A percentile compares a stretch with the other conserved stretches of the same genome.
phyloP scores from a whole-genome alignment of 2,329 filamentous ascomycete genomes.

The Fusarium agapanthi region DNA sequence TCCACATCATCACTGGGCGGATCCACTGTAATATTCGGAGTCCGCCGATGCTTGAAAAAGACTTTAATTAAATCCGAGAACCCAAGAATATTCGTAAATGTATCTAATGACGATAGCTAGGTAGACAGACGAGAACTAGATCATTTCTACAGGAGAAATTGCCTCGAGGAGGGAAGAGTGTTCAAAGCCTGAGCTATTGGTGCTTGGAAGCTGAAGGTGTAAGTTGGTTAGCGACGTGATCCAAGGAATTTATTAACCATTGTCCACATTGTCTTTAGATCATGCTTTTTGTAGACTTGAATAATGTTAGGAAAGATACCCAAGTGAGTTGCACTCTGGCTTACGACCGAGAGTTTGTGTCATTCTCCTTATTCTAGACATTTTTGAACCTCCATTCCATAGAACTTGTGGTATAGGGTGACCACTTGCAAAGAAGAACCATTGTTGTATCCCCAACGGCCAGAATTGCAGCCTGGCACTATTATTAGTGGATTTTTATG shows the following conservation, averaged over 20 bases:
- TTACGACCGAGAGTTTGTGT: too few relatives aligned
- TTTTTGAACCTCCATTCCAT: neutral
- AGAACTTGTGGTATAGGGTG: neutral
- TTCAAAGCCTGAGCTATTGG: too few relatives aligned
- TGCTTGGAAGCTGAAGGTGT: neutral
- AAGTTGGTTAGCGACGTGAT: neutral
- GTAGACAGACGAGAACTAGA: too few relatives aligned
- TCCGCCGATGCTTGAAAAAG: conserved; percentile 25
- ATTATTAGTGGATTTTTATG: neutral
- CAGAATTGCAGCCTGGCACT: neutral
- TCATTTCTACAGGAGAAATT: too few relatives aligned
- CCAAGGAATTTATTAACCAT: too few relatives aligned
- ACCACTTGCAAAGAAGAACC: neutral
- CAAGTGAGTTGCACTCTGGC: neutral
- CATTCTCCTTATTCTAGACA: neutral
- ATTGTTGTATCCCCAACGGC: neutral
- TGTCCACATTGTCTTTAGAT: neutral
- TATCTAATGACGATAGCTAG: neutral
- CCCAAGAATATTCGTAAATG: neutral
- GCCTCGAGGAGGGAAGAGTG: neutral
- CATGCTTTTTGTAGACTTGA: neutral
- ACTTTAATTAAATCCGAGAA: neutral
- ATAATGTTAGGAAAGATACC: rapidly evolving
- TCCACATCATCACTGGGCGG: conserved; percentile 6
- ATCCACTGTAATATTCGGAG: conserved; percentile 35